These are phyloP conservation scores for Thalassiosira delicatula DNA, from an alignment of 352 stramenopile genomes.

Conservation along the genomic window DNA sequence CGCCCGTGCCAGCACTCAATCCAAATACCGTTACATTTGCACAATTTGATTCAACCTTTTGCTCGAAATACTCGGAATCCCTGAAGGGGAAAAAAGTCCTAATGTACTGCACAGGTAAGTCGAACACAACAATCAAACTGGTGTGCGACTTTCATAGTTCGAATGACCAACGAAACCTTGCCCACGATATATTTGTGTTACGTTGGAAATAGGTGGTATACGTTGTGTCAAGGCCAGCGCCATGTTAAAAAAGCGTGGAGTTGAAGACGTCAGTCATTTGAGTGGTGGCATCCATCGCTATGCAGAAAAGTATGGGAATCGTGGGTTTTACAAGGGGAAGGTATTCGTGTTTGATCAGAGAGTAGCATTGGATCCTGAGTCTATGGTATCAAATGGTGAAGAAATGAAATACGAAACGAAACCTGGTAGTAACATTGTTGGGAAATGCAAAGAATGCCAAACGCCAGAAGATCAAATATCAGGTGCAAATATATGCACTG, in stretches of 20 bases:
- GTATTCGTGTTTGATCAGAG: constrained; percentile 87
- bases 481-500: constrained; percentile 76
- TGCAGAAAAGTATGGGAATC: constrained; percentile 81
- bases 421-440: constrained; percentile 51
- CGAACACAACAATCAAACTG: too few species aligned
- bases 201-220: constrained; percentile 74
- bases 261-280: constrained; percentile 81
- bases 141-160: too few species aligned
- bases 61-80: constrained; percentile 58
- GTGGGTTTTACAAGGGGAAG: constrained; percentile 83
- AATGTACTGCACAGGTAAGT: constrained; percentile 77
- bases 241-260: constrained; percentile 77
- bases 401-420: neutral
- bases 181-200: too few species aligned
- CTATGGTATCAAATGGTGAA: constrained; percentile 16
- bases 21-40: constrained; percentile 81
- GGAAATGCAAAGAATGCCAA: constrained; percentile 69
- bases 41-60: constrained; percentile 79
- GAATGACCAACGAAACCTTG: too few species aligned
- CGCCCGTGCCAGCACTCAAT: constrained; percentile 64
- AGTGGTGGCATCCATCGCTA: constrained; percentile 85
- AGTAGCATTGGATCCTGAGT: constrained; percentile 70
- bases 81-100: constrained; percentile 82
- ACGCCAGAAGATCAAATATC: constrained; percentile 69
- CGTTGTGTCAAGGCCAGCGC: constrained; percentile 81